A percentile compares a stretch with the other conserved stretches of the same genome.
phyloP scores from a whole-genome alignment of 257 asterid genomes.

The Misopates orontium region DNA sequence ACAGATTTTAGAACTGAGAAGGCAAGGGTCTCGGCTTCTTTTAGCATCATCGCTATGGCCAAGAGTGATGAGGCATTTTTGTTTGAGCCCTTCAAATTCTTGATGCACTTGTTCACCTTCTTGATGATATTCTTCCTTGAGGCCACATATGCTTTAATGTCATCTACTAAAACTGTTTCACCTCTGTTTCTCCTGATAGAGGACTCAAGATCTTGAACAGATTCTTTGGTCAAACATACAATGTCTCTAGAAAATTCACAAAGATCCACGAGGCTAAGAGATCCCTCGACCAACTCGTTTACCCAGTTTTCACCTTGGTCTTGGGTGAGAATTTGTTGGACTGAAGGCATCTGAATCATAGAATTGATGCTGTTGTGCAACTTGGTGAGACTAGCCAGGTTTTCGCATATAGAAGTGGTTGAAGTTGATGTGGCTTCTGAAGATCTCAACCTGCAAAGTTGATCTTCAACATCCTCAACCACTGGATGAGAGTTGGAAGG shows the following conservation, averaged over 20 bases:
- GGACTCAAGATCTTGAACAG: conserved; percentile 33
- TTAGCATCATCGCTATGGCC: background rate
- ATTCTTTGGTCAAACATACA: conserved; percentile 23
- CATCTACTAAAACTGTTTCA: conserved; percentile 23
- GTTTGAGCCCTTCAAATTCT: conserved; percentile 14
- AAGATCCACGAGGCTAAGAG: conserved; percentile 36
- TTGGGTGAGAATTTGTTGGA: conserved; percentile 27
- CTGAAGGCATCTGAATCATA: conserved; percentile 35
- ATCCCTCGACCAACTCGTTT: conserved; percentile 37
- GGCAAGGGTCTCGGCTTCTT: conserved; percentile 25
- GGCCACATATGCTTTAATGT: conserved; percentile 9
- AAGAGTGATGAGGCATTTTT: background rate
- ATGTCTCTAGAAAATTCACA: conserved; percentile 29
- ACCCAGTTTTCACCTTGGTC: conserved; percentile 14
- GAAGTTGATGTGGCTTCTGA: conserved; percentile 27
- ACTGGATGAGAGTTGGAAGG: conserved; percentile 40
- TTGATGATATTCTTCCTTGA: conserved; percentile 32
- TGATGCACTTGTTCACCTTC: conserved; percentile 17
- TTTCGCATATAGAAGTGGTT: conserved; percentile 24
- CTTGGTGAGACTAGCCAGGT: conserved; percentile 32
- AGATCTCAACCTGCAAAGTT: conserved; percentile 27
- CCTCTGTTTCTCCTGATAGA: conserved; percentile 34
- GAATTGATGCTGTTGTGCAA: conserved; percentile 34
- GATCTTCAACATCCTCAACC: conserved; percentile 21
- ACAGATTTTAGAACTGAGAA: conserved; percentile 18